phyloP scores from a whole-genome alignment of 1,139 yeast species.

The Taiozyma sp. region DNA sequence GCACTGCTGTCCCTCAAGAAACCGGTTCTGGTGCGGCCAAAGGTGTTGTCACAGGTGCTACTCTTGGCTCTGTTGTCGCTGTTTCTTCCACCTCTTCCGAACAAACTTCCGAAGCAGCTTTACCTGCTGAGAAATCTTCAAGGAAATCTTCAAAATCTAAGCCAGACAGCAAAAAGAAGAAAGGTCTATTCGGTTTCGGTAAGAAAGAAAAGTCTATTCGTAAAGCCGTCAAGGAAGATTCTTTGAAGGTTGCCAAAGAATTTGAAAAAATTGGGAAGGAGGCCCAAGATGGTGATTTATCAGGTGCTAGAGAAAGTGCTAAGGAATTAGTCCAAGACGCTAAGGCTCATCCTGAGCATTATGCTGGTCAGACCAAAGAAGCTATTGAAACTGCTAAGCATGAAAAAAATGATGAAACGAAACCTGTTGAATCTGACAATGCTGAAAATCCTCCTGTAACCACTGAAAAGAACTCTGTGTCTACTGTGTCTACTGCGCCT shows the following conservation, averaged over 20 bases:
- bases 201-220: not conserved
- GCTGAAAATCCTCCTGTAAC: not conserved
- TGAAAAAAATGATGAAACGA: not conserved
- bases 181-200: constrained; percentile 1
- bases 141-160: not conserved
- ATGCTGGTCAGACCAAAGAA: constrained; percentile 11
- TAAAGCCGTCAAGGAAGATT: not conserved
- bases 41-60: constrained; percentile 7
- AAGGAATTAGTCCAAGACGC: constrained; percentile 12
- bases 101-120: constrained; percentile 11
- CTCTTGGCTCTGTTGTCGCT: not conserved
- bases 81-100: not conserved
- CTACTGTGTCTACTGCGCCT: too few relatives aligned
- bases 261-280: not conserved
- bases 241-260: not conserved
- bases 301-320: constrained; percentile 8
- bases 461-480: not conserved
- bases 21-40: constrained; percentile 6
- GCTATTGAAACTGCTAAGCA: constrained; percentile 13
- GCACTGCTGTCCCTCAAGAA: not conserved
- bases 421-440: not conserved
- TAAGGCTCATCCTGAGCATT: constrained; percentile 15
- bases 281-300: constrained; percentile 16
- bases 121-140: constrained; percentile 22
- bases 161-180: not conserved